phyloP scores from a whole-genome alignment of 1,139 yeast genomes.

The Candida albicans region DNA sequence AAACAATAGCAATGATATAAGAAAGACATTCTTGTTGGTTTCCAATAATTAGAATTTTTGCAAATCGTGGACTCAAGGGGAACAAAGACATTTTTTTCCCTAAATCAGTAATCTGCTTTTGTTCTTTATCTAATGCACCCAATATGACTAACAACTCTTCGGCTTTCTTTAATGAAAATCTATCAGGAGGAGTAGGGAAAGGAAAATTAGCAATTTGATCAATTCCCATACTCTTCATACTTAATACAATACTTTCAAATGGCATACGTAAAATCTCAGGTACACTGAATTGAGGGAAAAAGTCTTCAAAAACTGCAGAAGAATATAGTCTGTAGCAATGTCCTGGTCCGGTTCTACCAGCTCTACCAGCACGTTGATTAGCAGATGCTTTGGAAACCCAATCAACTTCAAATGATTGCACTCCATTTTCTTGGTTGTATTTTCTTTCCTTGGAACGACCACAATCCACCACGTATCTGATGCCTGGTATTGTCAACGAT shows the following conservation, averaged over 20 bases:
- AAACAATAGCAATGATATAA: conserved; percentile 84
- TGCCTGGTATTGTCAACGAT: conserved; percentile 93
- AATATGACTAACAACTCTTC: conserved; percentile 65
- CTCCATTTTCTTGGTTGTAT: conserved; percentile 81
- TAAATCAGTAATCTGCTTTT: conserved; percentile 60
- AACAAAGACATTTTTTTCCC: conserved; percentile 87
- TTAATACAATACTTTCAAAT: conserved; percentile 87
- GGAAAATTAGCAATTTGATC: conserved; percentile 90
- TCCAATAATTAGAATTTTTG: conserved; percentile 86
- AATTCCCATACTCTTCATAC: conserved; percentile 97
- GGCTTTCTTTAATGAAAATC: conserved; percentile 59
- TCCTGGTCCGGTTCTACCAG: conserved; percentile 99
- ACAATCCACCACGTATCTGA: conserved; percentile 91
- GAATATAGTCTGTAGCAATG: conserved; percentile 92
- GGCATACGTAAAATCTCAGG: conserved; percentile 97
- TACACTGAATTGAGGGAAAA: conserved; percentile 74
- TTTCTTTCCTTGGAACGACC: conserved; percentile 91
- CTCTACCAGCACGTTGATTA: conserved; percentile 95
- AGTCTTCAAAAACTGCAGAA: conserved; percentile 91
- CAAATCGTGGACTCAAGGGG: conserved; percentile 91
- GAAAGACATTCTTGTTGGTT: conserved; percentile 86
- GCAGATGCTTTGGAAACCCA: conserved; percentile 98
- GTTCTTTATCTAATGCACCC: conserved; percentile 70
- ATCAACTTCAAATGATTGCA: conserved; percentile 86
- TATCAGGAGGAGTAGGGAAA: conserved; percentile 92